A percentile compares a stretch with the other conserved stretches of the same genome.
Evolutionary conservation across 1,284 basidiomycete genomes (phyloP).

Genomic region (Ceratobasidium sp.): DNA sequence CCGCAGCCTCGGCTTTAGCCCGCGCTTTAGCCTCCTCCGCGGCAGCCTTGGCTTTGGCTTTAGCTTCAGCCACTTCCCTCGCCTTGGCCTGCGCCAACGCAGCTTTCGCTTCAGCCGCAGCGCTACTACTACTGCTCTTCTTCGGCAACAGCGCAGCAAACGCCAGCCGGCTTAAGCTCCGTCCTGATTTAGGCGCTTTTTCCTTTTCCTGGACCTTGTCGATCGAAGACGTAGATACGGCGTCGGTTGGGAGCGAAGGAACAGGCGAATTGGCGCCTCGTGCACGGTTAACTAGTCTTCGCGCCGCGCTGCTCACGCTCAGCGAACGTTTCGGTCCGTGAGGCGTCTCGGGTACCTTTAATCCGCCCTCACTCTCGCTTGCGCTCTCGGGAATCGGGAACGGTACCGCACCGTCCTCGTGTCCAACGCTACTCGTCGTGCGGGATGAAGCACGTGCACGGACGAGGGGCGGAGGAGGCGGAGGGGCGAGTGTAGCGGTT

Average conservation of each 20-base stretch:
- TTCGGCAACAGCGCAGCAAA: slow-evolving; percentile 41
- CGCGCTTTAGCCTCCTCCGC: slow-evolving; percentile 38
- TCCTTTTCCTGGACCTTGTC: slow-evolving; percentile 3
- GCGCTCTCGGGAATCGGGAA: slow-evolving; percentile 37
- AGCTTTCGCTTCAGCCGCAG: slow-evolving; percentile 39
- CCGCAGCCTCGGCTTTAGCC: slow-evolving; percentile 29
- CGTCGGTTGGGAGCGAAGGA: not conserved
- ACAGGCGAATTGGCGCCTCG: slow-evolving; percentile 18
- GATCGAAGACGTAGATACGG: not conserved
- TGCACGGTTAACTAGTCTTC: slow-evolving; percentile 14
- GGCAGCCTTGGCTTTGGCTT: slow-evolving; percentile 35
- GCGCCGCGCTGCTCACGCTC: slow-evolving; percentile 37
- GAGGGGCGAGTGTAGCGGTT: not conserved
- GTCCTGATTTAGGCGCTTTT: slow-evolving; percentile 6
- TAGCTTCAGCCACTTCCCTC: slow-evolving; percentile 30
- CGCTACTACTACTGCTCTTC: slow-evolving; percentile 8
- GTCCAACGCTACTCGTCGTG: not conserved
- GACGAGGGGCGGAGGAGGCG: not conserved
- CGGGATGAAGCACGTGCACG: slow-evolving; percentile 9
- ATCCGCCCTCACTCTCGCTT: not conserved
- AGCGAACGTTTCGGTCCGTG: slow-evolving; percentile 22
- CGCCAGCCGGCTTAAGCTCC: slow-evolving; percentile 42
- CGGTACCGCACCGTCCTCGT: slow-evolving; percentile 13
- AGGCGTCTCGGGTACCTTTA: slow-evolving; percentile 8
- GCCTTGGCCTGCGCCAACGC: slow-evolving; percentile 40